These are phyloP conservation scores for Neurospora sp. DNA, from an alignment of 495 filamentous ascomycete genomes.

Conservation along the genomic window DNA sequence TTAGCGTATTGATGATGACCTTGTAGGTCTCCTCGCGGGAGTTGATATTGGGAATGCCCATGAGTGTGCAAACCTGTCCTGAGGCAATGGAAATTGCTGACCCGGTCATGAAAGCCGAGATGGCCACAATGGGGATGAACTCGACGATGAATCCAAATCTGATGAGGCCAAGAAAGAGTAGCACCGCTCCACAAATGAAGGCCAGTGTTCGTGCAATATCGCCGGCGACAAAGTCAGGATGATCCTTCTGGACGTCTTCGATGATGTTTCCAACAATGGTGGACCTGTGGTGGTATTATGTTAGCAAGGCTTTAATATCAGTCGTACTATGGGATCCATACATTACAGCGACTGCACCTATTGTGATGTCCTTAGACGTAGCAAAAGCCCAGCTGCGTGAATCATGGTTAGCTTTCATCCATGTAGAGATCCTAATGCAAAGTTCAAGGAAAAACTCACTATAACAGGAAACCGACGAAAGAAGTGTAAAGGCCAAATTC, in stretches of 20 bases:
- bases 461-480: constrained; percentile 56
- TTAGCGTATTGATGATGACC: constrained; percentile 45
- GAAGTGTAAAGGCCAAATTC: constrained; percentile 59
- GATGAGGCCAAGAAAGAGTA: constrained; percentile 38
- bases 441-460: constrained; percentile 11
- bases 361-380: constrained; percentile 60
- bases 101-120: constrained; percentile 46
- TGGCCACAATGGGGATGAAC: constrained; percentile 42
- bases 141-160: constrained; percentile 44
- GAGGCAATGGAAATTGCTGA: constrained; percentile 42
- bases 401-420: not conserved
- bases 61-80: constrained; percentile 38
- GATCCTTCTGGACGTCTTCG: constrained; percentile 35
- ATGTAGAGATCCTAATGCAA: not conserved
- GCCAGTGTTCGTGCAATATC: constrained; percentile 36
- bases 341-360: constrained; percentile 42
- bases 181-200: constrained; percentile 36
- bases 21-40: constrained; percentile 38
- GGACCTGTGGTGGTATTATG: constrained; percentile 47
- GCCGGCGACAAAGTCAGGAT: constrained; percentile 27
- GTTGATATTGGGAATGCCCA: constrained; percentile 39
- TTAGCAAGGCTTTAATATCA: not conserved
- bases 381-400: constrained; percentile 46
- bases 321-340: not conserved
- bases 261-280: constrained; percentile 76